A percentile compares a stretch with the other conserved stretches of the same genome.
phyloP scores from a whole-genome alignment of 169 alveolate species.

The Cryptosporidium tyzzeri region DNA sequence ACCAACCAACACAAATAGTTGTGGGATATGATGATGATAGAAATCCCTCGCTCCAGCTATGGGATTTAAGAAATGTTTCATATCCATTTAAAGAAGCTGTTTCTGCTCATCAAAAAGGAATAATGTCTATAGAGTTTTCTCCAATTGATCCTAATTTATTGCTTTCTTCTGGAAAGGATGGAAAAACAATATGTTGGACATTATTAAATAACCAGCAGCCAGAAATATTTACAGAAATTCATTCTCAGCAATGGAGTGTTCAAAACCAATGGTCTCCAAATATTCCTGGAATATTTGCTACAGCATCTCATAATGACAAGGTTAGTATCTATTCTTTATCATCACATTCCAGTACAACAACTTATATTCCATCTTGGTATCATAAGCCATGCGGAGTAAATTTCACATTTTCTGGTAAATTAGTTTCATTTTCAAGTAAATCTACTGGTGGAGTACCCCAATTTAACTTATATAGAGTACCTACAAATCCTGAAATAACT shows the following conservation, averaged over 20 bases:
- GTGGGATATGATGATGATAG: slow-evolving; percentile 88
- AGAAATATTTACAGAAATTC: slow-evolving; percentile 75
- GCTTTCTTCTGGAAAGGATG: slow-evolving; percentile 86
- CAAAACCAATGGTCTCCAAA: slow-evolving; percentile 80
- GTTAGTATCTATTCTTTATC: slow-evolving; percentile 78
- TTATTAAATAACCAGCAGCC: slow-evolving; percentile 77
- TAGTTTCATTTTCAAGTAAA: slow-evolving; percentile 50
- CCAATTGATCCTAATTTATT: slow-evolving; percentile 84
- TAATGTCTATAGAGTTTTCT: slow-evolving; percentile 83
- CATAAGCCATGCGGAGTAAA: slow-evolving; percentile 78
- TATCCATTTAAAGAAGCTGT: slow-evolving; percentile 86
- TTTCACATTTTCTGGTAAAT: slow-evolving; percentile 81
- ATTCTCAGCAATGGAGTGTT: slow-evolving; percentile 80
- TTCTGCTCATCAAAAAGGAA: slow-evolving; percentile 84
- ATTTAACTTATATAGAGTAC: slow-evolving; percentile 51
- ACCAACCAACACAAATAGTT: slow-evolving; percentile 86
- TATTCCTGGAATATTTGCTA: slow-evolving; percentile 80
- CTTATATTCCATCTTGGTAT: slow-evolving; percentile 80
- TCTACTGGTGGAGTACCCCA: slow-evolving; percentile 4
- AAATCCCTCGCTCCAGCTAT: slow-evolving; percentile 86
- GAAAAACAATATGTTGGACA: slow-evolving; percentile 85
- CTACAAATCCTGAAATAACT: slow-evolving; percentile 73
- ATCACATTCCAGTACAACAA: slow-evolving; percentile 77
- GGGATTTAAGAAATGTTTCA: slow-evolving; percentile 88
- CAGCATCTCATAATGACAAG: slow-evolving; percentile 80